phyloP scores from a whole-genome alignment of 495 filamentous ascomycete species.

The Cercophora scortea region DNA sequence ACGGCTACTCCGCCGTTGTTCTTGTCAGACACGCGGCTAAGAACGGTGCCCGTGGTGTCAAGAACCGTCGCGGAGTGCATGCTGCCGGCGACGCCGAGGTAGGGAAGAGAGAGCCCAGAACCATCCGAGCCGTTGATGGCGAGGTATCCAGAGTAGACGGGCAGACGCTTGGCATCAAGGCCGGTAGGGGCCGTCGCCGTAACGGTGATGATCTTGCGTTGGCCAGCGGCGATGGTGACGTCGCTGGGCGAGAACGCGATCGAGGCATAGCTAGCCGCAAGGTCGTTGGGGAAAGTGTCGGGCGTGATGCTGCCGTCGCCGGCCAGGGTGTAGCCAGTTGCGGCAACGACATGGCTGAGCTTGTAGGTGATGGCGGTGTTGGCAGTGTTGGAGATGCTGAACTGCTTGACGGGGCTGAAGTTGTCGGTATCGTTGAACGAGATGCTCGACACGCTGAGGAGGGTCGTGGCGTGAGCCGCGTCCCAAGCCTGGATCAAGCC shows the following conservation, averaged over 20 bases:
- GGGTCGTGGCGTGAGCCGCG: constrained; percentile 45
- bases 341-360: constrained; percentile 33
- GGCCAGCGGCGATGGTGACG: constrained; percentile 29
- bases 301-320: constrained; percentile 19
- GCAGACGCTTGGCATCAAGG: constrained; percentile 33
- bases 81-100: constrained; percentile 42
- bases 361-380: constrained; percentile 36
- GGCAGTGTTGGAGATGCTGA: constrained; percentile 47
- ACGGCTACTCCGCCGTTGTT: constrained; percentile 20
- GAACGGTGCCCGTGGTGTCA: constrained; percentile 20
- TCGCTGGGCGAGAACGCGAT: constrained; percentile 20
- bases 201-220: constrained; percentile 32
- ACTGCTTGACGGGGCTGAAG: constrained; percentile 36
- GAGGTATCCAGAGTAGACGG: constrained; percentile 47
- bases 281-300: constrained; percentile 30
- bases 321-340: constrained; percentile 38
- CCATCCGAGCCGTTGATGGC: constrained; percentile 42
- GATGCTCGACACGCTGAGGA: constrained; percentile 44
- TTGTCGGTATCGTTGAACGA: constrained; percentile 52
- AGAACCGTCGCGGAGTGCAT: constrained; percentile 32
- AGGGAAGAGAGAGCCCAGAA: constrained; percentile 39
- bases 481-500: constrained; percentile 51
- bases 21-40: constrained; percentile 27
- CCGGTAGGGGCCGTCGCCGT: constrained; percentile 31
- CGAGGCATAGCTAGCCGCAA: constrained; percentile 27